Conservation (phyloP, 129 eudicot genomes). For the Saussurea involucrata region DNA sequence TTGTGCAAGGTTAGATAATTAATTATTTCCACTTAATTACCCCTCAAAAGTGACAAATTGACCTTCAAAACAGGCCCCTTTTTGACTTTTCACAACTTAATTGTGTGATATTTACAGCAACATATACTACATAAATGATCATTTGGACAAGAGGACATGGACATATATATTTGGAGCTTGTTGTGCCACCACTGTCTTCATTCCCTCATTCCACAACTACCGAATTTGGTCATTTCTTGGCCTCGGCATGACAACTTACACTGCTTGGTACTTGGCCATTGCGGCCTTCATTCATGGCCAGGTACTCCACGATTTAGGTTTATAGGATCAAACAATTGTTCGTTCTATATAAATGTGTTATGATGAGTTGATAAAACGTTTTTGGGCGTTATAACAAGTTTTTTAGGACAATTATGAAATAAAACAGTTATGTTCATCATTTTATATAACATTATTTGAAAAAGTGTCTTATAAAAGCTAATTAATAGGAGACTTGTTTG, state of each 20-base stretch:
- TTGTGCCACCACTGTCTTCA: conserved; percentile 72
- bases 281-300: conserved; percentile 71
- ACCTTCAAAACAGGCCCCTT: not conserved
- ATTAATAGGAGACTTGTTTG: too few relatives aligned
- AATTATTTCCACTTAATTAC: not conserved
- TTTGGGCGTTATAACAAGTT: too few relatives aligned
- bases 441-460: too few relatives aligned
- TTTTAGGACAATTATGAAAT: too few relatives aligned
- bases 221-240: conserved; percentile 80
- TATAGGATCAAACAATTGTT: too few relatives aligned
- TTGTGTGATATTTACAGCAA: conserved; percentile 36
- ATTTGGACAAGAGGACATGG: conserved; percentile 76
- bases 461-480: too few relatives aligned
- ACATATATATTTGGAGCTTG: conserved; percentile 79
- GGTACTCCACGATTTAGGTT: conserved; percentile 20
- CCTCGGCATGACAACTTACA: conserved; percentile 74
- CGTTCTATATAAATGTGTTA: too few relatives aligned
- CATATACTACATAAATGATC: conserved; percentile 72
- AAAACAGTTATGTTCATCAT: too few relatives aligned
- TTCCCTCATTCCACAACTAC: conserved; percentile 70
- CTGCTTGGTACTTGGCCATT: conserved; percentile 72
- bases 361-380: too few relatives aligned
- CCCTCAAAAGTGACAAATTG: not conserved
- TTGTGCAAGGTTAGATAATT: conserved; percentile 67
- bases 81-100: not conserved